Evolutionary conservation across 176 grass and related monocot species (phyloP), one percentile per base, ranked within the genome.

Genomic region (Cymbopogon citratus): DNA sequence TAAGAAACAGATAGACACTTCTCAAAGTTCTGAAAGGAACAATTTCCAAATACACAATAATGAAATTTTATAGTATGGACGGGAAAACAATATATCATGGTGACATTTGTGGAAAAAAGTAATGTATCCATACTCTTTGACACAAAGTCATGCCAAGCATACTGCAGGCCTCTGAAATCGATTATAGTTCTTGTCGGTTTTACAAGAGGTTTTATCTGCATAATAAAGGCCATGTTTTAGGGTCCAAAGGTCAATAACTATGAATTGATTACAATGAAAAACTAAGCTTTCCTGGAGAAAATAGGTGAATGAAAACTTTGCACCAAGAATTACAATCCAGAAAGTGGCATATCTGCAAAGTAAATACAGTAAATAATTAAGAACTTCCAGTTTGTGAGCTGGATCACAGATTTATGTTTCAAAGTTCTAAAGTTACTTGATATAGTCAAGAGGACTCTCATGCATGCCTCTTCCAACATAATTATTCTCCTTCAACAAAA

Each of bases 231-330:
- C 21, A 76, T 16, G 62, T 38, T 57, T 77, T 82, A 54, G 82
- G 84, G 60, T 33, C 66, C 72, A 62, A 51, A 49, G 3, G 66
- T 41, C 65, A 57, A 73, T 73, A 27, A 23, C 57, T 43, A 79
- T 35, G 63, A 59, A 83, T 19, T 63, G 51, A 18, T 5, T 1
- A 76, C 48, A 59, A 27, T 45, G n/a, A 41, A 41, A 66, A 84
- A 73, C 71, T 48, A 83, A 36, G 45, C 85, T 87, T 94, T 78
- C 94, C 94, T 97, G 94, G 72, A 97, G 94, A 90, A 97, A 97
- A 94, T 94, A 97, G 62, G 94, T 89, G 74, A 97, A 97, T 41
- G 91, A 92, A 92, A 94, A 97, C 73, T 97, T 97, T 54, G 87
- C 94, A 5, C 83, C 87, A 77, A 97, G 84, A 80, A 97, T 86